Percentiles rank a stretch among this genome's conserved stretches.
Evolutionary conservation across 2,329 filamentous ascomycete species (phyloP).

Genomic region (Hypoxylon sp.): DNA sequence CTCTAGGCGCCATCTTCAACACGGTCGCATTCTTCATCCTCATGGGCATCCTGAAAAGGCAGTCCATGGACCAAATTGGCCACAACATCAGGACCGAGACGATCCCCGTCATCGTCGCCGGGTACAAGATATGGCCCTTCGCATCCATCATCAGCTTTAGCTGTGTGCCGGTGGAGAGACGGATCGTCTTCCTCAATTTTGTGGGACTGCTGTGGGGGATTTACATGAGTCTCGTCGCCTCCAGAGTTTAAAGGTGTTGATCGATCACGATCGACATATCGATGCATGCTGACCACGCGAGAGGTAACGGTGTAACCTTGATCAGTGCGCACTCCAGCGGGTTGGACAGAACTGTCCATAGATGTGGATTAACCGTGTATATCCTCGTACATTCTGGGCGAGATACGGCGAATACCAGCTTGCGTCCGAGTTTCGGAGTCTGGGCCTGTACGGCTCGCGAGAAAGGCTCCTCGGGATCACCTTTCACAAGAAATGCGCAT

Average conservation of each 20-base stretch:
- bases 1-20: slow-evolving; percentile 63
- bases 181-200: slow-evolving; percentile 66
- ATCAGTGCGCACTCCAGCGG: slow-evolving; percentile 26
- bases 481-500: background rate
- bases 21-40: slow-evolving; percentile 63
- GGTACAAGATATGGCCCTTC: slow-evolving; percentile 68
- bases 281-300: slow-evolving; percentile 30
- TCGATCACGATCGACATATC: slow-evolving; percentile 37
- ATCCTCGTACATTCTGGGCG: slow-evolving; percentile 10
- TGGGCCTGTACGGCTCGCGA: slow-evolving; percentile 49
- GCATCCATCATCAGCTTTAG: slow-evolving; percentile 67
- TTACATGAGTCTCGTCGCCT: slow-evolving; percentile 66
- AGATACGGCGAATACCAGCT: slow-evolving; percentile 1
- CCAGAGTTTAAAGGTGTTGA: slow-evolving; percentile 54
- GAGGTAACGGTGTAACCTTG: slow-evolving; percentile 28
- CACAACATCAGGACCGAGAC: slow-evolving; percentile 61
- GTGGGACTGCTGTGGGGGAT: slow-evolving; percentile 66
- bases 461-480: slow-evolving; percentile 59
- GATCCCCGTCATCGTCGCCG: slow-evolving; percentile 64
- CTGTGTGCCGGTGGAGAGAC: slow-evolving; percentile 64
- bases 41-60: slow-evolving; percentile 64
- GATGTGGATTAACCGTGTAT: slow-evolving; percentile 15
- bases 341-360: slow-evolving; percentile 1
- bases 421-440: slow-evolving; percentile 37
- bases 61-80: slow-evolving; percentile 56